These are phyloP conservation scores for Helotiales sp. DNA, from an alignment of 2,329 filamentous ascomycete species.

Conservation along the genomic window DNA sequence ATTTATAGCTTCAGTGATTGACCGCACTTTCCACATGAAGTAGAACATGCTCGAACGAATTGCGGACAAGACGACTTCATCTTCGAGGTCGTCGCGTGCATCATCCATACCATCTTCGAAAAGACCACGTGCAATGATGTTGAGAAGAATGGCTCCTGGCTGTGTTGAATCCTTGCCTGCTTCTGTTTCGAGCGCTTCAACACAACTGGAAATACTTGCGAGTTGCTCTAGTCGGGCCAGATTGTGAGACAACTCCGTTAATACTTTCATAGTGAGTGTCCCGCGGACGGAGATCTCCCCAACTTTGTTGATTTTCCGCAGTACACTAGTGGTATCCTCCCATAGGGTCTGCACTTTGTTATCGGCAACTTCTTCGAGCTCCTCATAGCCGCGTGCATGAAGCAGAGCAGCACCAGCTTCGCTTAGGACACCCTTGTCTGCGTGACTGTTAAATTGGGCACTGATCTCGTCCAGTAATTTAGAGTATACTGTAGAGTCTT, in stretches of 20 bases:
- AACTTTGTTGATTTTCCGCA: slow-evolving; percentile 63
- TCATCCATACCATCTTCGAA: slow-evolving; percentile 64
- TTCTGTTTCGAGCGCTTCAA: slow-evolving; percentile 69
- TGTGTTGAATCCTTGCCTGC: slow-evolving; percentile 46
- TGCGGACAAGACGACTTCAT: slow-evolving; percentile 73
- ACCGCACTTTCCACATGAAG: slow-evolving; percentile 88
- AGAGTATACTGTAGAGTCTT: slow-evolving; percentile 79
- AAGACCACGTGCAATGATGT: slow-evolving; percentile 72
- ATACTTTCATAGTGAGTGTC: slow-evolving; percentile 62
- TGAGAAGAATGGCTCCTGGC: slow-evolving; percentile 68
- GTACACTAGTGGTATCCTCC: slow-evolving; percentile 76
- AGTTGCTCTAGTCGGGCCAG: slow-evolving; percentile 80
- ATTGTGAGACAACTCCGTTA: slow-evolving; percentile 71
- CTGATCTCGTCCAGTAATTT: slow-evolving; percentile 87
- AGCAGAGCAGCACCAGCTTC: slow-evolving; percentile 82
- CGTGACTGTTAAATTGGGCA: slow-evolving; percentile 91
- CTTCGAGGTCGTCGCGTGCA: slow-evolving; percentile 74
- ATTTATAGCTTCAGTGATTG: slow-evolving; percentile 54
- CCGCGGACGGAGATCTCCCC: slow-evolving; percentile 72
- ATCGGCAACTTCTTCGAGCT: slow-evolving; percentile 83
- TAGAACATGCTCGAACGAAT: slow-evolving; percentile 81
- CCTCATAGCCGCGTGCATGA: slow-evolving; percentile 82
- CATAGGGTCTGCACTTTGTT: slow-evolving; percentile 79
- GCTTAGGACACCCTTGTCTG: slow-evolving; percentile 78
- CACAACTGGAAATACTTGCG: slow-evolving; percentile 75